Base-by-base conservation (phyloP, 805 yeast species). In the Wickerhamiella siamensis region DNA sequence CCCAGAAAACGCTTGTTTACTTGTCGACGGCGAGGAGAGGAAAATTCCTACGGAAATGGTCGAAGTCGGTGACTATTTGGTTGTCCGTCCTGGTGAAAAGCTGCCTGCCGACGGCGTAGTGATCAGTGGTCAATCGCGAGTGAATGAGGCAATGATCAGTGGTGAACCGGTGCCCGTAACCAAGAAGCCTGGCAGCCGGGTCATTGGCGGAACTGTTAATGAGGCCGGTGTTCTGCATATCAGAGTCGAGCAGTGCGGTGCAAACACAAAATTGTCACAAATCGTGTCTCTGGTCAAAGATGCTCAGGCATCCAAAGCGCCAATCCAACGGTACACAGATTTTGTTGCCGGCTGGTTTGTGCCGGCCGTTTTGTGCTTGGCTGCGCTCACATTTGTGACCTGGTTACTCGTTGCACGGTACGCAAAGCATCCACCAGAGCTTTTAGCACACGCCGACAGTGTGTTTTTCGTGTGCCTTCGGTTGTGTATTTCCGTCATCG, bases 31-130 rank as follows among this genome's bases (percentile, higher is more conserved):
- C n/a, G 39, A 48, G 16, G 56, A 50, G 24, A 42, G 48, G 21
- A 47, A 51, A 14, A 71, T 91, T n/a, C 66, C 80, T 22, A 74
- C 84, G 20, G 95, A 84, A 50, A 69, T 82, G 45, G 60, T 91
- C 35, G 94, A 91, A 55, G 65, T 69, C 8, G 70, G 73, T 51
- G 99, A 91, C 59, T 67, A 82, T 24, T 79, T 83, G 0, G 69
- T 83, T 15, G 70, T 91, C 2, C 66, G 75, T 36, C 94, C 97
- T 0, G 98, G 98, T 9, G 78, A 78, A 40, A 83, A 76, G 50
- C 71, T 91, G 3, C 95, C 97, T 1, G 86, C 95, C 1, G 99
- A 91, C 65, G 99, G 97, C 38, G 57, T 68, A 5, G 76, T 93
- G 15, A 61, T 80, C 1, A 67, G 67, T 48, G 98, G 98, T 5